Base-by-base conservation (phyloP, 306 rosid genomes). In the Delonix regia region DNA sequence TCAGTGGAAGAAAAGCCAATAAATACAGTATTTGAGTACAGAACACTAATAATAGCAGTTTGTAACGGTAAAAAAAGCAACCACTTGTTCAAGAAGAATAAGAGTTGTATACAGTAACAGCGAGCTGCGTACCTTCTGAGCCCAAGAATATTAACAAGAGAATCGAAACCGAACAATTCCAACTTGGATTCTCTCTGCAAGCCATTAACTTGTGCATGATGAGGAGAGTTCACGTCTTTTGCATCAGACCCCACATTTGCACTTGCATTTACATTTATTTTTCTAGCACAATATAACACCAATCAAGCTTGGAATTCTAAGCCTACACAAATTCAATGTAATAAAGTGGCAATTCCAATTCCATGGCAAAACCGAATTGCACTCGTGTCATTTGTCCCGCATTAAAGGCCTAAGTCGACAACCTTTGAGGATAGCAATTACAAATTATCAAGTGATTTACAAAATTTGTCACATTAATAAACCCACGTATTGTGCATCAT, bases 61-160 rank as follows among this genome's bases (percentile, higher is more conserved):
- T 30, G n/a, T 33, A 33, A 74, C 69, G 67, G 24, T 9, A 12
- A 67, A 60, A 49, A 14, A 11, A 24, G n/a, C 27, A 82, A 41
- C 53, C 11, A 49, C 73, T 12, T 2, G 62, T 63, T 13, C 12
- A 38, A 71, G 55, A 81, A 55, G 48, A 52, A 81, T n/a, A 68
- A 18, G 76, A 22, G 9, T 14, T 5, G 41, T 68, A 59, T 72
- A 45, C 33, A 71, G 76, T 62, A 57, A 63, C 13, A 69, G 45
- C 7, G 33, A 82, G 66, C 33, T 65, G 5, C 30, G 28, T 83
- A 95, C 99, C 99, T 96, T 85, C 86, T 96, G 63, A 96, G 98
- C 82, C 99, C 99, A 42, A 96, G 98, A 90, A 96, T 96, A 80
- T 93, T 96, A 79, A 96, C 99, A 62, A 96, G 99, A 76, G 99